Evolutionary conservation across 1,284 basidiomycete species (phyloP), one percentile per base, ranked within the genome.

Genomic region (Sporisorium sorghi): DNA sequence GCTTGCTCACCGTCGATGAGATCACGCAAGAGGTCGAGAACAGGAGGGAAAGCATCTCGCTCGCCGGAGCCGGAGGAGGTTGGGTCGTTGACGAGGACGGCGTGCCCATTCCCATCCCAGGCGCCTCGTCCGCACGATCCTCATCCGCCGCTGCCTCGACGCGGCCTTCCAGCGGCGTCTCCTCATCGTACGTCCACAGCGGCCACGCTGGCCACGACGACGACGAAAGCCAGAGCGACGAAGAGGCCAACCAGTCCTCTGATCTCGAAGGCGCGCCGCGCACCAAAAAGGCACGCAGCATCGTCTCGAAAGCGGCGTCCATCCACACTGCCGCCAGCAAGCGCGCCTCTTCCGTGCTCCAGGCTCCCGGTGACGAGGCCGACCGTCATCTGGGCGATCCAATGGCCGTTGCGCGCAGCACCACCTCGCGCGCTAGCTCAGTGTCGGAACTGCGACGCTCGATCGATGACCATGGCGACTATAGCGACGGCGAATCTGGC

Each of bases 1-100:
- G 93, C 81, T 86, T 99, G 76, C 88, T 99, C 82, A 99, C 96
- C 0, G 92, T 99, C 15, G 96, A 99, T 81, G 94, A 99, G 85
- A 97, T 99, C 78, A 98, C 96, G 0, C 94, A 93, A 6, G 93
- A 96, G 80, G 93, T 99, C 1, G 96, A 98, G 86, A 93, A 91
- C 79, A 87, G 94, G 17, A 87, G 90, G 19, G 87, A 87, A 48
- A 89, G 87, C 78, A 86, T 87, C 61, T 65, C 56, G 28, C 46
- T 65, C 10, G 48, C 76, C n/a, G 67, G 62, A n/a, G 68, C 64
- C 8, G 54, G 52, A 17, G 62, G 56, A 19, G 60, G 64, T 7
- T 78, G 78, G 62, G 76, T 82, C 12, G 77, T 82, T 4, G 81
- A 83, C 51, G 80, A 76, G 61, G 85, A 84, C 51, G 85, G 84